Evolutionary conservation across 106 monocot species (phyloP).

Genomic region (Allium cepa): DNA sequence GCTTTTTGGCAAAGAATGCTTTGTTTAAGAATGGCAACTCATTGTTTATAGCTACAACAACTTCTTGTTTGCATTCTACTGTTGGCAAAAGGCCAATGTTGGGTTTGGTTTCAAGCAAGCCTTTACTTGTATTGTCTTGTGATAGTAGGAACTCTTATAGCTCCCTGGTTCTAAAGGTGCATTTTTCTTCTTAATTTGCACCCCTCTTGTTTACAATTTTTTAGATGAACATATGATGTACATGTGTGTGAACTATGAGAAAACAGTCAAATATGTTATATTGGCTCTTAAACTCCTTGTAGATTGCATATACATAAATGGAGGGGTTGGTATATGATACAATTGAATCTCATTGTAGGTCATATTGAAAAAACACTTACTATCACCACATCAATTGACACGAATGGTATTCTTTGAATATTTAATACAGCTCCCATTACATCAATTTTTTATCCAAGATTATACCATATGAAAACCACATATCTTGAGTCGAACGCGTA

Average conservation of each 20-base stretch:
- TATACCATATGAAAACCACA: too few relatives aligned
- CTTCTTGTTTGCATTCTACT: neutral
- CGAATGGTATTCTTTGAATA: too few relatives aligned
- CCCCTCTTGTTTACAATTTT: neutral
- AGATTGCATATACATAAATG: neutral
- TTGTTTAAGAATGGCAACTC: constrained; percentile 2
- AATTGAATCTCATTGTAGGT: too few relatives aligned
- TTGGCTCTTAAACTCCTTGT: neutral
- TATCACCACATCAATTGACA: too few relatives aligned
- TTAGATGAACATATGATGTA: too few relatives aligned
- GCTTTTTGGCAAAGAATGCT: constrained; percentile 15
- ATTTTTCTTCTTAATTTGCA: neutral
- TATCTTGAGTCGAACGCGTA: too few relatives aligned
- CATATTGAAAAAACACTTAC: too few relatives aligned
- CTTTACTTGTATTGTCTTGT: constrained; percentile 14
- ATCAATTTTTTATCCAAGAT: too few relatives aligned
- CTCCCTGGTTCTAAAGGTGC: constrained; percentile 27
- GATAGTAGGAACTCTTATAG: constrained; percentile 29
- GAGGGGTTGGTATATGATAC: too few relatives aligned
- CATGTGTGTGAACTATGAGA: too few relatives aligned
- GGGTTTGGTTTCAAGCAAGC: constrained; percentile 5
- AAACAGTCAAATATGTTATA: too few relatives aligned
- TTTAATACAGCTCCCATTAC: too few relatives aligned
- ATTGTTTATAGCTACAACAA: constrained; percentile 9
- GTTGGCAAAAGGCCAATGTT: constrained; percentile 3